phyloP scores from a whole-genome alignment of 169 alveolate species.

The Eimeria tenella region DNA sequence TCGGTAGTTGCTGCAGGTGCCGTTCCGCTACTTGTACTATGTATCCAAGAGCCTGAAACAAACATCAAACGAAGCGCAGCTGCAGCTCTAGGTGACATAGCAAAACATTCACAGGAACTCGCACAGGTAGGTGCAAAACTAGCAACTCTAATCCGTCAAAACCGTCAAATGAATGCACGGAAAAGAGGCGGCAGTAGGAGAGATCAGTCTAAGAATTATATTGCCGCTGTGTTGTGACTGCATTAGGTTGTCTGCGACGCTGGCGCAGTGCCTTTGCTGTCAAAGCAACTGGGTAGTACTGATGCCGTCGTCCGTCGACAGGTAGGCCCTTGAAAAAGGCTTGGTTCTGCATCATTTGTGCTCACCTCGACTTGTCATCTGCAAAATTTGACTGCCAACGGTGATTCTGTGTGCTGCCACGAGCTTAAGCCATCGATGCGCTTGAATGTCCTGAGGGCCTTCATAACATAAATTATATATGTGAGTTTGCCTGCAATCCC shows the following conservation, averaged over 20 bases:
- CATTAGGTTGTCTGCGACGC: constrained; percentile 76
- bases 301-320: constrained; percentile 95
- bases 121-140: constrained; percentile 80
- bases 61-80: constrained; percentile 88
- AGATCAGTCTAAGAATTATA: no score
- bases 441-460: no score
- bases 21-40: constrained; percentile 93
- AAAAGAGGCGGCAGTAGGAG: background rate
- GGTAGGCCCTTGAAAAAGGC: constrained; percentile 48
- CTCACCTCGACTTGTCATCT: no score
- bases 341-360: no score
- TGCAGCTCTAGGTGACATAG: constrained; percentile 94
- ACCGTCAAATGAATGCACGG: background rate
- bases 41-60: constrained; percentile 95
- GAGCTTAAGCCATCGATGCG: background rate
- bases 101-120: constrained; percentile 93
- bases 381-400: background rate
- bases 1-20: constrained; percentile 96
- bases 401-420: background rate
- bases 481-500: no score
- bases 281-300: constrained; percentile 88
- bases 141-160: no score
- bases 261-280: constrained; percentile 85
- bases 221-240: background rate
- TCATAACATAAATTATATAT: no score